A percentile compares a stretch with the other conserved stretches of the same genome.
Evolutionary conservation across 2,329 filamentous ascomycete genomes (phyloP).

Genomic region (Akanthomyces lecanii): DNA sequence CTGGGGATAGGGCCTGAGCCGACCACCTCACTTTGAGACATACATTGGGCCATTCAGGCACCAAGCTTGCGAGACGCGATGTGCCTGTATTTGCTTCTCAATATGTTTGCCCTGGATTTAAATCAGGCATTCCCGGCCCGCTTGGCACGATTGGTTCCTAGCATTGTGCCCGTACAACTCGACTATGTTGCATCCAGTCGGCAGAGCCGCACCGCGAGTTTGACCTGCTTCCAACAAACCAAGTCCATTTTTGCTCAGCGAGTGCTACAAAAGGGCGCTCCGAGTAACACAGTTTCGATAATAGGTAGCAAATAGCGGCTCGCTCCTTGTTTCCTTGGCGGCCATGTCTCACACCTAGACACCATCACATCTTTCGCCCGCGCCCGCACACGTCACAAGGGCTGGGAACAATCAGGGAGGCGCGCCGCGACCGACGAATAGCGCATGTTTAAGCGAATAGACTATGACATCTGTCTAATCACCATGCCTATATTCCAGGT

Average conservation of each 20-base stretch:
- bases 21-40: background rate
- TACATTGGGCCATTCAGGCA: background rate
- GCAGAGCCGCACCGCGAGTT: background rate
- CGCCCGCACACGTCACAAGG: too few relatives aligned
- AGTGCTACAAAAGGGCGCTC: background rate
- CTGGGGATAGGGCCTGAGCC: background rate
- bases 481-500: too few relatives aligned
- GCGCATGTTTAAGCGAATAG: background rate
- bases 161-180: background rate
- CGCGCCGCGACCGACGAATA: background rate
- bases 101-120: background rate
- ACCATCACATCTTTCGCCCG: background rate
- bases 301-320: background rate
- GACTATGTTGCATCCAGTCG: background rate
- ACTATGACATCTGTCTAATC: background rate
- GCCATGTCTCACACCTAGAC: constrained; percentile 1
- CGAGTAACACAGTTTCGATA: background rate
- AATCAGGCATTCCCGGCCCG: background rate
- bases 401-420: background rate
- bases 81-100: too few relatives aligned
- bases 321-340: background rate
- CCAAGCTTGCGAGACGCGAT: background rate
- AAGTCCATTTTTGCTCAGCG: background rate
- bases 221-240: background rate
- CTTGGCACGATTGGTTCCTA: background rate